Evolutionary conservation across 1,284 basidiomycete species (phyloP), one percentile per base, ranked within the genome.

Genomic region (Flammula alnicola): DNA sequence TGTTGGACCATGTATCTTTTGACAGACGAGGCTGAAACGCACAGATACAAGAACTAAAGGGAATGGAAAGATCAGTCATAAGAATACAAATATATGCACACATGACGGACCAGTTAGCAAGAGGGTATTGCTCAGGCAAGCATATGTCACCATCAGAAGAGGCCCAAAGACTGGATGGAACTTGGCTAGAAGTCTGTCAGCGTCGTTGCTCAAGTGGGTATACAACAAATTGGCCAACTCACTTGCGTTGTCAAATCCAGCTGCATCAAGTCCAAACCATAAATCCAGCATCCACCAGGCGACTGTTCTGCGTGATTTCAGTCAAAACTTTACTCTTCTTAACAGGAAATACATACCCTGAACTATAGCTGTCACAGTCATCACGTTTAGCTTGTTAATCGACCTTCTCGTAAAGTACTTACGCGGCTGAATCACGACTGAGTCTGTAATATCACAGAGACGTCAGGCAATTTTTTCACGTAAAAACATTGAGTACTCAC

Each of bases 211-310:
- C n/a, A n/a, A n/a, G n/a, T n/a, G n/a, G n/a, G n/a, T n/a, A n/a
- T n/a, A n/a, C n/a, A n/a, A n/a, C n/a, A n/a, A n/a, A n/a, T n/a
- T n/a, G n/a, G n/a, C n/a, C n/a, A n/a, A n/a, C n/a, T 61, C 53
- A 92, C 91, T 77, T 29, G 91, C 80, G 63, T 76, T 75, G 55
- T 91, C 81, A 60, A 95, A 95, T 3, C 91, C 91, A 46, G 78
- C 84, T 0, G 92, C 91, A 63, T 95, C 93, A 9, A 95, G 76
- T n/a, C 92, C 92, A 62, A 95, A 95, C 81, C 84, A 93, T 2
- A 93, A 69, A 62, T 93, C 88, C 27, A 93, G 77, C 91, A 94
- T 92, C 86, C 91, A 92, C 91, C 91, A 94, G 0, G 86, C 79
- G 31, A 93, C 89, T n/a, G 78, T 77, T 22, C 85, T 88, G 23